A percentile compares a stretch with the other conserved stretches of the same genome.
phyloP scores from a whole-genome alignment of 2,329 filamentous ascomycete genomes.

The Claviceps sp. region DNA sequence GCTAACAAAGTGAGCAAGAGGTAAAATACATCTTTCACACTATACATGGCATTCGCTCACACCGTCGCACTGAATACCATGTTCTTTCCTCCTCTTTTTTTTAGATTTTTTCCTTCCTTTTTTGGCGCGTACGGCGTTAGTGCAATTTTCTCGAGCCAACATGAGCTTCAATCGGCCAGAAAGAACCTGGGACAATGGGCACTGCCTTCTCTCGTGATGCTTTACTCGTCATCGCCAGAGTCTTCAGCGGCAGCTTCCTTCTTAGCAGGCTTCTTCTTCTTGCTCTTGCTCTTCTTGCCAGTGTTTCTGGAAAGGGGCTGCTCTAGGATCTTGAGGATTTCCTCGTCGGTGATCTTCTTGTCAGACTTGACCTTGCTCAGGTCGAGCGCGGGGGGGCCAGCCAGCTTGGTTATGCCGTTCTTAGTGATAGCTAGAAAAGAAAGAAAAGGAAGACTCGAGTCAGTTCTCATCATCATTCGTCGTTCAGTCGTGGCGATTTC shows the following conservation, averaged over 20 bases:
- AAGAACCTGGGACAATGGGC: neutral
- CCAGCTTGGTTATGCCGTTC: constrained; percentile 83
- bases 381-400: constrained; percentile 63
- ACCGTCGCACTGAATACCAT: neutral
- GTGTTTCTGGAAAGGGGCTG: constrained; percentile 76
- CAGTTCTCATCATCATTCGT: constrained; percentile 21
- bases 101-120: neutral
- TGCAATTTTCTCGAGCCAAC: neutral
- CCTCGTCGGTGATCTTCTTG: constrained; percentile 96
- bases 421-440: constrained; percentile 64
- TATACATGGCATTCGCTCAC: neutral
- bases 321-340: constrained; percentile 88
- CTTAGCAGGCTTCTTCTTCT: constrained; percentile 46
- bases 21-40: neutral
- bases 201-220: neutral
- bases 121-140: neutral
- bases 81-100: neutral
- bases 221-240: constrained; percentile 15
- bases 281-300: constrained; percentile 86
- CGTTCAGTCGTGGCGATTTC: neutral
- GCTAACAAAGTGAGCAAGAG: neutral
- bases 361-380: constrained; percentile 78
- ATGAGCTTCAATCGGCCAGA: neutral
- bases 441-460: neutral
- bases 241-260: constrained; percentile 25